Evolutionary conservation across 768 basidiomycete genomes (phyloP), one percentile per base, ranked within the genome.

Genomic region (Stropharia rugosoannulata): DNA sequence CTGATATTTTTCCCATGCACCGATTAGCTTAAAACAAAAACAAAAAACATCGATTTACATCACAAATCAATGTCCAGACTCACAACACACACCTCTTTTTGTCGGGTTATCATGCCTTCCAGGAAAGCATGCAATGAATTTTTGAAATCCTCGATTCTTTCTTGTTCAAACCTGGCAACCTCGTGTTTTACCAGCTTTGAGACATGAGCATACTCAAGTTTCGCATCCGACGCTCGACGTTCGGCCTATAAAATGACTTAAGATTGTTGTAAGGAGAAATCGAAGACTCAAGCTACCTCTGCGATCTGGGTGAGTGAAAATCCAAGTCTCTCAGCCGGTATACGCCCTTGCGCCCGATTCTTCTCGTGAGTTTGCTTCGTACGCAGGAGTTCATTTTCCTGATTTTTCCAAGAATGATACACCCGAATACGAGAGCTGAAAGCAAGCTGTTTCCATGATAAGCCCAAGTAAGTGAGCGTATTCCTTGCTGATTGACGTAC

Each of bases 111-210:
- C 89, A 96, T 90, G 5, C 89, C 91, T 41, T 94, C 89, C 51
- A 98, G 73, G 70, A 93, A 95, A 3, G 80, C 79, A 68, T 93
- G 89, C 60, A 99, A 69, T 2, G 88, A 80, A 42, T 81, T 77
- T 71, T 95, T 95, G 71, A 98, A 97, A 68, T 98, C 96, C 46
- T 93, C 90, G 22, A 98, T 81, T 41, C 95, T 83, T 71, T 97
- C 96, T 66, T 86, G 83, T 73, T 99, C 96, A 66, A 98, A 98
- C 41, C 96, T 78, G 4, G 84, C 85, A 59, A 95, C 84, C 72
- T 99, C 97, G 4, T 82, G 74, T 71, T 98, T 98, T 62, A 94
- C 86, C 16, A 97, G 75, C 60, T 89, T 89, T 16, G 93, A 92
- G 11, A 89, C 87, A 18, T 89, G 83, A 42, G 98, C 95, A 66